A percentile compares a stretch with the other conserved stretches of the same genome.
Conservation (phyloP, 345 rosid species). For the Syzygium jambos region DNA sequence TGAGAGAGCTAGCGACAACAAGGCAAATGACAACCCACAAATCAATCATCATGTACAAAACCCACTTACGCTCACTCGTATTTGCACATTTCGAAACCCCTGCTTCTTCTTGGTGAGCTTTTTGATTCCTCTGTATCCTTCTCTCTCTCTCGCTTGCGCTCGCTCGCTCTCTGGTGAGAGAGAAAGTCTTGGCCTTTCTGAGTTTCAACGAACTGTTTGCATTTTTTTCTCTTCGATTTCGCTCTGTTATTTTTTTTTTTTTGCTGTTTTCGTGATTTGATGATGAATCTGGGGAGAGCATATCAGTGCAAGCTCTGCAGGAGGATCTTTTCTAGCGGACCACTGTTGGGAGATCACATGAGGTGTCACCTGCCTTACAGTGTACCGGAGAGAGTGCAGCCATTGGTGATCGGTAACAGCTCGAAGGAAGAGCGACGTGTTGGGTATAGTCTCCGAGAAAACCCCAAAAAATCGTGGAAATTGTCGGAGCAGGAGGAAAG, state of each 20-base stretch:
- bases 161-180: not conserved
- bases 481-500: constrained; percentile 4
- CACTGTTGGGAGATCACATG: constrained; percentile 22
- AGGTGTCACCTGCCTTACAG: constrained; percentile 13
- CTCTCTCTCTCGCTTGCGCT: not conserved
- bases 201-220: not conserved
- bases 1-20: not conserved
- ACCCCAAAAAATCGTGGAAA: constrained; percentile 60
- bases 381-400: not conserved
- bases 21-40: not conserved
- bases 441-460: constrained; percentile 47
- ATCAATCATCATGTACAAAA: not conserved
- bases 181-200: not conserved
- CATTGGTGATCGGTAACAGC: constrained; percentile 10
- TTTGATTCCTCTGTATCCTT: not conserved
- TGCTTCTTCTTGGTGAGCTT: not conserved
- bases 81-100: not conserved
- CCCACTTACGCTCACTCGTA: not conserved
- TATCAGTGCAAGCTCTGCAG: constrained; percentile 17
- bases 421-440: not conserved
- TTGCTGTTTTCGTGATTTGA: not conserved
- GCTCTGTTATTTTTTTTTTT: not conserved
- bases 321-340: constrained; percentile 24
- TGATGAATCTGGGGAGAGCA: not conserved
- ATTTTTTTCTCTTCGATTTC: not conserved